Evolutionary conservation across 140 eudicot genomes (phyloP).

Genomic region (Eryngium alpinum): DNA sequence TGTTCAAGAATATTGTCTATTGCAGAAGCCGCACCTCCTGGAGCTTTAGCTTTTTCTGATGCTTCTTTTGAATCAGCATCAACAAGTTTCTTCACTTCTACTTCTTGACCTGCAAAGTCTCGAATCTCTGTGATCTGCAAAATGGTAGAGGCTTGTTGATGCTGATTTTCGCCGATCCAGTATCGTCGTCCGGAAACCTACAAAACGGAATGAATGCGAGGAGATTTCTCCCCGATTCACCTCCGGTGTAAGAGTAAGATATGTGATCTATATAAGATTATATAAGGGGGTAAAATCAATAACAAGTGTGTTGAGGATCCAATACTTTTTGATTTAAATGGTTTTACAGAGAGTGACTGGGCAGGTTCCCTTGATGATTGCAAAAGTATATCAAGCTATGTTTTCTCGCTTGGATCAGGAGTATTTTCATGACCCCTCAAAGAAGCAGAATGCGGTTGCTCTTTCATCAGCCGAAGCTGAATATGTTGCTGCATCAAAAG

Average conservation of each 20-base stretch:
- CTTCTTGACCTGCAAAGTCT: slow-evolving; percentile 92
- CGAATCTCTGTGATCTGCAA: slow-evolving; percentile 72
- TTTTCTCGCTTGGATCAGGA: background rate
- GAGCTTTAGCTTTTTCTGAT: slow-evolving; percentile 60
- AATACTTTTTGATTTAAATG: background rate
- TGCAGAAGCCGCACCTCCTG: slow-evolving; percentile 54
- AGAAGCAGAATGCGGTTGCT: background rate
- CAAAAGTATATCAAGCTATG: background rate
- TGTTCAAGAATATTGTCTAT: slow-evolving; percentile 94
- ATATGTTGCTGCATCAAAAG: slow-evolving; percentile 3
- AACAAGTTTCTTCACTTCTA: no score
- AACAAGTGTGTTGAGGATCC: background rate
- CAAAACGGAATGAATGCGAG: no score
- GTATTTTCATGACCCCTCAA: background rate
- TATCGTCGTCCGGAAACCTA: no score
- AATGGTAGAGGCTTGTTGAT: no score
- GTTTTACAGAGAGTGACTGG: slow-evolving; percentile 6
- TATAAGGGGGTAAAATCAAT: no score
- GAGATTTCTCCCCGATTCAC: no score
- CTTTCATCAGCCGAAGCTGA: background rate
- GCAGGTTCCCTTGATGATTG: background rate
- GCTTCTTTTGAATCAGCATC: no score
- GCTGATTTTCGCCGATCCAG: no score
- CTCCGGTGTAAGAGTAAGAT: no score
- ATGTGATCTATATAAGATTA: no score